Base-by-base conservation (phyloP, 345 rosid species). In the Cardamine chenopodiifolia region DNA sequence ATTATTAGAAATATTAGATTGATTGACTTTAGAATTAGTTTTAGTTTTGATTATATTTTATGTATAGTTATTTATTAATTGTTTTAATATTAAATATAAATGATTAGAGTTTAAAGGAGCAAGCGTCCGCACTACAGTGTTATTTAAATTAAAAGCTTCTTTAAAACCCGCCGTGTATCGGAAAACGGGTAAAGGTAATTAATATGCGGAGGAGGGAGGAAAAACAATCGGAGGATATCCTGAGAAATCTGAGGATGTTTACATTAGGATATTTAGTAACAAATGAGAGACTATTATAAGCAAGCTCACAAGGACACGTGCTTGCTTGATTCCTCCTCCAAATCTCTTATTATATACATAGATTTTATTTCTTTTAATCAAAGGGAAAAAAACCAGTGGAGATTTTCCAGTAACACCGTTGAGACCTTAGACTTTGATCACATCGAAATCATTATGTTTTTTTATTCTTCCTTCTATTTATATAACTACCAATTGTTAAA, bases 361-460 rank as follows among this genome's bases (percentile, higher is more conserved):
- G 58, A 55, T 73, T 42, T 15, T 44, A 15, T 44, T 15, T 37
- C 10, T 9, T 18, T 6, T 39, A 17, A 11, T 10, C 11, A 65
- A 65, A 50, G 35, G 10, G n/a, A 3, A 48, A 66, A 65, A 70
- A 62, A 71, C 22, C 12, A 70, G 32, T 62, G 67, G 76, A 88
- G 89, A 84, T 87, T 85, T 88, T 83, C 87, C 86, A 85, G 92
- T 88, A 82, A 84, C 81, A 87, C 91, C 91, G 86, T 88, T 86
- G 89, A 87, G 85, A 71, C 81, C 68, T 49, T 60, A 68, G 64
- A 78, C 71, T 71, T 65, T 70, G 54, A 70, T 65, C 77, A 40
- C 58, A 40, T 54, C 34, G 35, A 10, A 17, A 62, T 58, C 63
- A 68, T 76, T 70, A 61, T 73, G 55, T 52, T 54, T 14, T 49